Evolutionary conservation across 2,329 filamentous ascomycete species (phyloP).

Genomic region (Sarocladium oryzae): DNA sequence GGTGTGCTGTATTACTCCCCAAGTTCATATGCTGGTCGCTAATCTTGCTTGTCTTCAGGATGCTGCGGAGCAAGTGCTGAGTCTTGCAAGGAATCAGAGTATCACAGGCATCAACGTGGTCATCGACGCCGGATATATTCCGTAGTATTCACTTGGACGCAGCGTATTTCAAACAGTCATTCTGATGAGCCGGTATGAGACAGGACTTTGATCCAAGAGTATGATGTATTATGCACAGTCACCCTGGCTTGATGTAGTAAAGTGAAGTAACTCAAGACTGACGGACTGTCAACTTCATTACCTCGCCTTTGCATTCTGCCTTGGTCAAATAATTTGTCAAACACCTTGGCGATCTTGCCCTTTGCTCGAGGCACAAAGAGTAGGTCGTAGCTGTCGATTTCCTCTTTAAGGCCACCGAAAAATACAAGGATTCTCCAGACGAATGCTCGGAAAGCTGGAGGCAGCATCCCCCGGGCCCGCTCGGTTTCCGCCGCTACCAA

Average conservation of each 20-base stretch:
- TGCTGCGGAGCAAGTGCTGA: constrained; percentile 46
- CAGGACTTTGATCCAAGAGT: too few species aligned
- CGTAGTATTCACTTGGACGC: background rate
- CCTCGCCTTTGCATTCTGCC: too few species aligned
- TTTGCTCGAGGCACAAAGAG: background rate
- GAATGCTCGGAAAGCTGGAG: constrained; percentile 46
- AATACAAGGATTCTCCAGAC: constrained; percentile 42
- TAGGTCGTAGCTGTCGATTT: constrained; percentile 16
- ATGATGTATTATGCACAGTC: too few species aligned
- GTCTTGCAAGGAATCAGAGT: constrained; percentile 39
- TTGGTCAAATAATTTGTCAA: constrained; percentile 8
- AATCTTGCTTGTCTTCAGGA: constrained; percentile 27
- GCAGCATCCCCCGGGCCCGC: constrained; percentile 47
- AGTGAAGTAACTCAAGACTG: too few species aligned
- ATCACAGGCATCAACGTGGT: constrained; percentile 47
- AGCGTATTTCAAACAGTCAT: too few species aligned
- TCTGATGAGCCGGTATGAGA: too few species aligned
- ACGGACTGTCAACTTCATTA: too few species aligned
- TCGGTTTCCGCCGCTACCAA: constrained; percentile 54
- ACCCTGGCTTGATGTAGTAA: too few species aligned
- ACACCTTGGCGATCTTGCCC: background rate
- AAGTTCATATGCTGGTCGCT: background rate
- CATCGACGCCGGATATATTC: constrained; percentile 29
- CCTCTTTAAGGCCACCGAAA: constrained; percentile 33
- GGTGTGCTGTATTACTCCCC: background rate